These are phyloP conservation scores for Tuber magnatum DNA, from an alignment of 495 filamentous ascomycete species.

Conservation along the genomic window DNA sequence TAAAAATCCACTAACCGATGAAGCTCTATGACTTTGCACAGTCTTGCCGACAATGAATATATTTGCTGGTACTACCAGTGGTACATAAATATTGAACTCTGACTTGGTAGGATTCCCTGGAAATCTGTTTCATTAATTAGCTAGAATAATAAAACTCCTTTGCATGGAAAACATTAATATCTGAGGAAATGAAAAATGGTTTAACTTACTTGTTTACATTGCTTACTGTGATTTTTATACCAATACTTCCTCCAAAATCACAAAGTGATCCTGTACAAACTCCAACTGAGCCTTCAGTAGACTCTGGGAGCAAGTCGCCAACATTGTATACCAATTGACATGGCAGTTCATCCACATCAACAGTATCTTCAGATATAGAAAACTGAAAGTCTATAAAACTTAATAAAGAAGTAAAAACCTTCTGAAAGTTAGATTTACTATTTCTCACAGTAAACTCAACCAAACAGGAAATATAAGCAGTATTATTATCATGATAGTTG, in stretches of 20 bases:
- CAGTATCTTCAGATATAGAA: background rate
- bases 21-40: background rate
- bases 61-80: background rate
- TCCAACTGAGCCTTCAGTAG: conserved; percentile 1
- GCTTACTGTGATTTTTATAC: background rate
- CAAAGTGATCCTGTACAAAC: conserved; percentile 2
- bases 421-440: background rate
- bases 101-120: background rate
- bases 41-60: conserved; percentile 1
- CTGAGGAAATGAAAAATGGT: background rate
- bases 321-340: background rate
- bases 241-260: background rate
- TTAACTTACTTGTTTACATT: conserved; percentile 5
- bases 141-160: background rate
- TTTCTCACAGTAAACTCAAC: background rate
- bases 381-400: background rate
- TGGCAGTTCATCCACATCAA: background rate
- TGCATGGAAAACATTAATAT: background rate
- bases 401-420: background rate
- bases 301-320: conserved; percentile 1
- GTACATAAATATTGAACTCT: background rate
- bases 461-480: background rate
- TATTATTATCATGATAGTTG: background rate
- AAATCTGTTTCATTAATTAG: background rate
- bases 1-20: background rate